Base-by-base conservation (phyloP, 768 basidiomycete species). In the Suillus decipiens region DNA sequence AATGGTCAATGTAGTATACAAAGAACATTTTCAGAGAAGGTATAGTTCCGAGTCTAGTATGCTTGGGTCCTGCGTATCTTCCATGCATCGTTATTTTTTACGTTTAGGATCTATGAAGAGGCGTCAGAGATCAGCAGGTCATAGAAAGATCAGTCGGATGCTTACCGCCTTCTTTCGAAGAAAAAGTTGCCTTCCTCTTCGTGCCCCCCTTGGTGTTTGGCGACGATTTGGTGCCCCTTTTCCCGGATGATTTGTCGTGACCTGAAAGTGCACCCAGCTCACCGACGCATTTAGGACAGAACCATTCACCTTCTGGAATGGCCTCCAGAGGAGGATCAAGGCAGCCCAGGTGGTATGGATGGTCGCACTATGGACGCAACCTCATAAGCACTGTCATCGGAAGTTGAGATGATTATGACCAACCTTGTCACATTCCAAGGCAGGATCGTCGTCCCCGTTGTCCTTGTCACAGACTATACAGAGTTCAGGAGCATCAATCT, bases 391-490 rank as follows among this genome's bases (percentile, higher is more conserved):
- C 15, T 15, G 33, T 31, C 22, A 58, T 59, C 24, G n/a, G 43
- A 17, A 59, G 42, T 31, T 22, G 57, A 50, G 60, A 37, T 24
- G 11, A 54, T 22, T n/a, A 28, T 48, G 39, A 55, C 72, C 50
- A 60, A 91, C 94, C 85, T 95, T 96, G 73, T 98, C 96, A 69
- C 96, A 99, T 71, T 92, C 95, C 47, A 99, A 78, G 19, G 88
- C 88, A 41, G 83, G 80, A 63, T 87, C 89, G 55, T 89, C 88
- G 28, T 89, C 90, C 19, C 87, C 90, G 31, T 84, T 79, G 60
- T 92, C 92, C 67, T 82, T 81, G 54, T 78, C 77, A 71, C 96
- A 98, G 17, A 85, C 80, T 14, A 90, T 78, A 74, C 96, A 97
- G 14, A 82, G 69, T 17, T 86, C 82, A 0, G 89, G 86, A 6